A percentile compares a stretch with the other conserved stretches of the same genome.
Evolutionary conservation across 441 rosid genomes (phyloP).

Genomic region (Adansonia grandidieri): DNA sequence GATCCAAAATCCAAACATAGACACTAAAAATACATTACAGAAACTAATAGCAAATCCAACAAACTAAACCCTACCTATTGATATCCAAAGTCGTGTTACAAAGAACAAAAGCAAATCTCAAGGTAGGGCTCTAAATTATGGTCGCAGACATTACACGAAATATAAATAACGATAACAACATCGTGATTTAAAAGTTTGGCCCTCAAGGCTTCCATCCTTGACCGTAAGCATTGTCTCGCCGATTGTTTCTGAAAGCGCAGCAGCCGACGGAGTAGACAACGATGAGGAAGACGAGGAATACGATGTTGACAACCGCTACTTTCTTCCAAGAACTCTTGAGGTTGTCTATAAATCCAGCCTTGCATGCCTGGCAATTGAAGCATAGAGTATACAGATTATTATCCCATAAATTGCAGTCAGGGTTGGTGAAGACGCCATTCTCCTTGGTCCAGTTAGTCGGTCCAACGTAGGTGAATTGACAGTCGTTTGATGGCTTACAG

Average conservation of each 20-base stretch:
- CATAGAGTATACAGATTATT: slow-evolving; percentile 46
- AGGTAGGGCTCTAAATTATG: no score
- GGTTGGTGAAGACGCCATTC: slow-evolving; percentile 27
- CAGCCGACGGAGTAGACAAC: slow-evolving; percentile 67
- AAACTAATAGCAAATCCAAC: not conserved
- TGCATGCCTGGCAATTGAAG: slow-evolving; percentile 80
- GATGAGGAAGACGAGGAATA: slow-evolving; percentile 60
- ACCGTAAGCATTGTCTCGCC: slow-evolving; percentile 43
- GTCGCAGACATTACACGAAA: no score
- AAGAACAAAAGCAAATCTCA: not conserved
- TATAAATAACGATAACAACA: no score
- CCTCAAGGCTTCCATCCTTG: slow-evolving; percentile 34
- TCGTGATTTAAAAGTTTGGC: not conserved
- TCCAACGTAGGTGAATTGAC: no score
- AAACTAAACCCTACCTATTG: not conserved
- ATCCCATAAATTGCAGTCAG: slow-evolving; percentile 63
- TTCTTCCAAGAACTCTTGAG: slow-evolving; percentile 68
- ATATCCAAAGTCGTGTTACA: not conserved
- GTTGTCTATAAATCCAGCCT: slow-evolving; percentile 80
- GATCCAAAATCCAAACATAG: not conserved
- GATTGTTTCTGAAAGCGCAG: slow-evolving; percentile 75
- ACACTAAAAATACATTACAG: not conserved
- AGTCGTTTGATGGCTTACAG: no score
- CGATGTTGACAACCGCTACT: slow-evolving; percentile 58
- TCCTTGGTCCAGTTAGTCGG: slow-evolving; percentile 60